phyloP scores from a whole-genome alignment of 2,329 filamentous ascomycete species.

The Emydomyces testavorans region DNA sequence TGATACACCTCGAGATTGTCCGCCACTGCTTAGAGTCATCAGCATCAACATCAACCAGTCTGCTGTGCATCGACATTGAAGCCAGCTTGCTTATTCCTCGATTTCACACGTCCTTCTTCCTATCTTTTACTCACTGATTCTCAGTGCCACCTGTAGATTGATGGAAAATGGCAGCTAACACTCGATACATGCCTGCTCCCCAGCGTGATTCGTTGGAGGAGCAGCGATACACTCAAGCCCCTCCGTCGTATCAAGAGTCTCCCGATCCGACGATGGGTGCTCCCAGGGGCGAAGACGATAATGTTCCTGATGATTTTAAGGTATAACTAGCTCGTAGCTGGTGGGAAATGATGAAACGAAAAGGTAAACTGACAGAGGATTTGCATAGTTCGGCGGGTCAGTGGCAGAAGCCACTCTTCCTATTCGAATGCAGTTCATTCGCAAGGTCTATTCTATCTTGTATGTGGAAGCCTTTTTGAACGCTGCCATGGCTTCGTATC shows the following conservation, averaged over 20 bases:
- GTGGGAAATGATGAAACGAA: neutral
- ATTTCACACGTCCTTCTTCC: neutral
- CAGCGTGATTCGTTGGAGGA: conserved; percentile 79
- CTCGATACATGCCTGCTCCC: conserved; percentile 73
- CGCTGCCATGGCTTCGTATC: neutral
- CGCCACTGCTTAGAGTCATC: neutral
- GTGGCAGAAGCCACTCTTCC: conserved; percentile 89
- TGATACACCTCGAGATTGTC: neutral
- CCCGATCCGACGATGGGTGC: conserved; percentile 47
- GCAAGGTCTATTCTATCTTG: conserved; percentile 96
- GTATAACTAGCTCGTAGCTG: conserved; percentile 32
- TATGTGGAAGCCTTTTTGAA: conserved; percentile 29
- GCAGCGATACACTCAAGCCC: conserved; percentile 57
- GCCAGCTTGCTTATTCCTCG: neutral
- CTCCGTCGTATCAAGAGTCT: conserved; percentile 65
- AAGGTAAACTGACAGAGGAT: conserved; percentile 13
- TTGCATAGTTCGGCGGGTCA: conserved; percentile 66
- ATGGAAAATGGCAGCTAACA: conserved; percentile 53
- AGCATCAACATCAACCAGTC: neutral
- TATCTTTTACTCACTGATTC: neutral
- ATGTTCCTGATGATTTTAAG: conserved; percentile 96
- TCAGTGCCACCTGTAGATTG: neutral
- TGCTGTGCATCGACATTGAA: neutral
- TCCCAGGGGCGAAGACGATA: conserved; percentile 72
- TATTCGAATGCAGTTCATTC: conserved; percentile 91